Conservation (phyloP, 805 yeast genomes). For the Metschnikowia aberdeeniae region DNA sequence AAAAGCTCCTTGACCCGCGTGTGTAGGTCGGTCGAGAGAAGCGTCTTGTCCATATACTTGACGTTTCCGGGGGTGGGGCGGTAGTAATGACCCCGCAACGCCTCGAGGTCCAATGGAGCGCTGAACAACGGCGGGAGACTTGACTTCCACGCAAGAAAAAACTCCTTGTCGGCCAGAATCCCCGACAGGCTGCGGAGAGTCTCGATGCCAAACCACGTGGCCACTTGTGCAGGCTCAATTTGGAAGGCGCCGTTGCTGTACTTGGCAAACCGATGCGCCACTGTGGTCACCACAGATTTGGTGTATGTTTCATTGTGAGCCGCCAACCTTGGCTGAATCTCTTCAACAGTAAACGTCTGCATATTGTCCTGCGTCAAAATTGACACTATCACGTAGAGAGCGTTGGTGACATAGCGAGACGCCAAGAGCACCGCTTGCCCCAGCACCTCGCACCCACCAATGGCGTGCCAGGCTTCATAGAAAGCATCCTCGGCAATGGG, state of each 20-base stretch:
- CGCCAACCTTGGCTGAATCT: conserved; percentile 18
- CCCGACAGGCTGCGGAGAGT: conserved; percentile 30
- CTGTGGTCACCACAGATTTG: conserved; percentile 43
- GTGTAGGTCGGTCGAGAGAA: conserved; percentile 39
- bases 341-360: conserved; percentile 12
- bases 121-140: conserved; percentile 60
- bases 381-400: conserved; percentile 25
- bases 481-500: conserved; percentile 58
- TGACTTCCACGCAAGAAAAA: conserved; percentile 60
- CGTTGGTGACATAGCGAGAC: conserved; percentile 22
- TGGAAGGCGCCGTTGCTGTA: conserved; percentile 24
- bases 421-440: conserved; percentile 37
- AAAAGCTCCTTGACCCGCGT: conserved; percentile 31
- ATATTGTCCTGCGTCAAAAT: conserved; percentile 23
- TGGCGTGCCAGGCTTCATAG: conserved; percentile 44
- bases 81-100: conserved; percentile 54
- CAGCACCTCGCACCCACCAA: conserved; percentile 54
- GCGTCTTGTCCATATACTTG: conserved; percentile 47
- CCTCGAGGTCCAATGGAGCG: conserved; percentile 51
- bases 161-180: conserved; percentile 39
- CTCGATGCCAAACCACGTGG: conserved; percentile 62
- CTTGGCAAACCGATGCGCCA: conserved; percentile 32
- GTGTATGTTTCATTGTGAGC: conserved; percentile 29
- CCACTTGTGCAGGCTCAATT: conserved; percentile 42
- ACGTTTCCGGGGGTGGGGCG: conserved; percentile 45